Conservation (phyloP, 805 yeast genomes). For the Lipomyces anomalus region DNA sequence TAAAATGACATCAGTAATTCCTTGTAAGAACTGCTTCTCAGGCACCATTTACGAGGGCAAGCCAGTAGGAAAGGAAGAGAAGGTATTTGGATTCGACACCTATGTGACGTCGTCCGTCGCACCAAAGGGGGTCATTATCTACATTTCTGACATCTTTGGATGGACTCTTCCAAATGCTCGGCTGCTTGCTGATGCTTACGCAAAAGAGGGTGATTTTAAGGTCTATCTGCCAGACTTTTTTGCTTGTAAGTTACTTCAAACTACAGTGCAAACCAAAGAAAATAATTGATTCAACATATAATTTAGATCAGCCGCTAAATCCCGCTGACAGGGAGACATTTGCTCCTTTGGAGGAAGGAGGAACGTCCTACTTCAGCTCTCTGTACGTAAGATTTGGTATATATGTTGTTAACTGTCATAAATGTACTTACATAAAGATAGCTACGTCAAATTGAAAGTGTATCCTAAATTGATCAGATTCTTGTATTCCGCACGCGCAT, state of each 20-base stretch:
- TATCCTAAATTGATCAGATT: background rate
- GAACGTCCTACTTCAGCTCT: too few species aligned
- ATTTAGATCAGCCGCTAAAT: background rate
- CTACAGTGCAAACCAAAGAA: too few species aligned
- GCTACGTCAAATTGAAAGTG: background rate
- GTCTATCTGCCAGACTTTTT: slow-evolving; percentile 13
- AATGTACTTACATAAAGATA: too few species aligned
- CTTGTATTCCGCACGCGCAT: slow-evolving; percentile 2
- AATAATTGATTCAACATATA: background rate
- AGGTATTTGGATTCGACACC: background rate
- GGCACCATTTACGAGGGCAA: slow-evolving; percentile 8
- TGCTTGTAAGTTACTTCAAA: slow-evolving; percentile 8
- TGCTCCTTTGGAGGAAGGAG: too few species aligned
- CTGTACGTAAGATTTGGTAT: too few species aligned
- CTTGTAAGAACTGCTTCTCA: slow-evolving; percentile 4
- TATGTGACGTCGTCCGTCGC: background rate
- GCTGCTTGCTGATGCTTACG: slow-evolving; percentile 17
- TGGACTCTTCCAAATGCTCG: slow-evolving; percentile 15
- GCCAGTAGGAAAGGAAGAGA: slow-evolving; percentile 5
- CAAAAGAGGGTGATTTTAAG: slow-evolving; percentile 9
- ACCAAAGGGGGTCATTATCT: slow-evolving; percentile 11
- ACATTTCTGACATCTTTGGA: slow-evolving; percentile 14
- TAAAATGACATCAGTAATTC: too few species aligned
- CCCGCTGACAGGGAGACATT: background rate
- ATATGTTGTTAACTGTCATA: too few species aligned